Evolutionary conservation across 2,329 filamentous ascomycete genomes (phyloP).

Genomic region (Cladosporium sp.): DNA sequence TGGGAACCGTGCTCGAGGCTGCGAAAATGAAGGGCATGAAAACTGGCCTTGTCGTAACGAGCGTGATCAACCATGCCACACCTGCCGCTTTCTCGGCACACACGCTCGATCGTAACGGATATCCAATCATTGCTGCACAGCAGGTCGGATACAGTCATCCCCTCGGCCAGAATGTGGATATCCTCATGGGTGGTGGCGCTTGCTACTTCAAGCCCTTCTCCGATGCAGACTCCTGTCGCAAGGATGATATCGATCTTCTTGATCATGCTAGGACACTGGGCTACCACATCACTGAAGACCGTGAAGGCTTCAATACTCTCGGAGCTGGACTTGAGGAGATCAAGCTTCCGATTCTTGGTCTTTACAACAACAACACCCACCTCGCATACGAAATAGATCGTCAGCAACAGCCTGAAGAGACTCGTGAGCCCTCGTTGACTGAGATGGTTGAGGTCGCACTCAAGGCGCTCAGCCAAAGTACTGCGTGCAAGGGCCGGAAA

Average conservation of each 20-base stretch:
- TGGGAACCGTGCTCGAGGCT: slow-evolving; percentile 44
- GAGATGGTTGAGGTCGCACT: slow-evolving; percentile 45
- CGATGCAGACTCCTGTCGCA: slow-evolving; percentile 40
- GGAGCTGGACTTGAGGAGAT: slow-evolving; percentile 21
- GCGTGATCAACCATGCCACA: slow-evolving; percentile 42
- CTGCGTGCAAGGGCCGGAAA: slow-evolving; percentile 24
- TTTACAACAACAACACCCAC: slow-evolving; percentile 41
- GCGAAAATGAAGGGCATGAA: slow-evolving; percentile 43
- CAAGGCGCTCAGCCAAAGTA: slow-evolving; percentile 39
- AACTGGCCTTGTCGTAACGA: slow-evolving; percentile 47
- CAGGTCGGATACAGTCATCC: slow-evolving; percentile 44
- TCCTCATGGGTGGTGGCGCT: slow-evolving; percentile 44
- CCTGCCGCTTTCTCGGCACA: slow-evolving; percentile 40
- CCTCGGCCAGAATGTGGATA: slow-evolving; percentile 41
- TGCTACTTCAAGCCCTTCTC: slow-evolving; percentile 45
- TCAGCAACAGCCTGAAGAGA: slow-evolving; percentile 27
- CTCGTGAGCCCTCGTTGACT: slow-evolving; percentile 41
- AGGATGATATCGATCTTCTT: slow-evolving; percentile 41
- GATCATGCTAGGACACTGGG: slow-evolving; percentile 38
- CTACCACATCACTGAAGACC: slow-evolving; percentile 41
- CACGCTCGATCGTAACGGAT: slow-evolving; percentile 36
- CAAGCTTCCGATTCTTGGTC: slow-evolving; percentile 40
- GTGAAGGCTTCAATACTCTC: slow-evolving; percentile 38
- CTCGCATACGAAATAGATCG: slow-evolving; percentile 43
- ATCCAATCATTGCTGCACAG: slow-evolving; percentile 42